Conservation (phyloP, 139 green algal genomes). For the Tetradesmus obliquus region DNA sequence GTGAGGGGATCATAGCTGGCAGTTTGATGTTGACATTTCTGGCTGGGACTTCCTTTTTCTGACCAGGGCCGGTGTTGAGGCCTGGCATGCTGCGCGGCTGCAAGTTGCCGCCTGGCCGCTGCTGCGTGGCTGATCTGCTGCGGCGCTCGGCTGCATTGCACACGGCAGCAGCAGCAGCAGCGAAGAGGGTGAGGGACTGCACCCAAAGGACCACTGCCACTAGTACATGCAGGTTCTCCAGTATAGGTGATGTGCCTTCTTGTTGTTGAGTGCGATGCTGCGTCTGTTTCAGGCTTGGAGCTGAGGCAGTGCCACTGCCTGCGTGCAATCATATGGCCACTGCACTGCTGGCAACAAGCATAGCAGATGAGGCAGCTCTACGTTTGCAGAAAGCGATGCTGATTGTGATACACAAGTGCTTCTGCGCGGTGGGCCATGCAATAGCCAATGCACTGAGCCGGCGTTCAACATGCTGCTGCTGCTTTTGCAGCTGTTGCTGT, state of each 20-base stretch:
- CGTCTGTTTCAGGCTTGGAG: no score
- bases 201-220: no score
- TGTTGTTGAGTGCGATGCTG: no score
- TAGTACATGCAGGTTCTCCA: no score
- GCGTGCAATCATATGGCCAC: neutral
- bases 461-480: neutral
- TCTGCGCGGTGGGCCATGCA: neutral
- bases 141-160: neutral
- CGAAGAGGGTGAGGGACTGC: no score
- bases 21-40: neutral
- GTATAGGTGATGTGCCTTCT: no score
- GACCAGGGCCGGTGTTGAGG: neutral
- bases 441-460: neutral
- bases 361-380: no score
- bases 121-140: conserved; percentile 4
- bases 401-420: neutral
- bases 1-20: conserved; percentile 1
- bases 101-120: neutral
- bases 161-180: neutral
- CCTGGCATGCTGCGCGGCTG: neutral
- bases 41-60: neutral
- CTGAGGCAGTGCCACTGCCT: neutral
- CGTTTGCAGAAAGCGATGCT: no score
- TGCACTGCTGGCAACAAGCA: no score
- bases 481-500: no score